These are phyloP conservation scores for Fusarium denticulatum DNA, from an alignment of 2,329 filamentous ascomycete species.

Conservation along the genomic window DNA sequence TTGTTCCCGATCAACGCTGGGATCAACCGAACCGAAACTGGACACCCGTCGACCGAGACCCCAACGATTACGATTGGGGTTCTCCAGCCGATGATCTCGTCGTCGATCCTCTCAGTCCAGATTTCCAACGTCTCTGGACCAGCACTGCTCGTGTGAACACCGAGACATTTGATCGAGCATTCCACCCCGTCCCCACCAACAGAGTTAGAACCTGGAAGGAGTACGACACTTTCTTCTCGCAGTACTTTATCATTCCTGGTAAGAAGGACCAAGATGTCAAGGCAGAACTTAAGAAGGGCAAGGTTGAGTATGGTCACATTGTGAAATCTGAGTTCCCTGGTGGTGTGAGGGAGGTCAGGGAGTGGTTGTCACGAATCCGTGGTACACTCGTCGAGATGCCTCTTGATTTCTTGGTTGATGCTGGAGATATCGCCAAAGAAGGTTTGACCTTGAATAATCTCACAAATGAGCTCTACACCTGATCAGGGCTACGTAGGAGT, in stretches of 20 bases:
- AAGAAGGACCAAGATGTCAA: conserved; percentile 62
- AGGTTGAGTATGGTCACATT: conserved; percentile 87
- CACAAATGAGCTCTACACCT: conserved; percentile 79
- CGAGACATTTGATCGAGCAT: conserved; percentile 80
- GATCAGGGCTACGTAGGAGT: neutral
- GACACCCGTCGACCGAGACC: conserved; percentile 73
- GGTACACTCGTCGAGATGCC: conserved; percentile 91
- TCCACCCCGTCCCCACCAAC: conserved; percentile 81
- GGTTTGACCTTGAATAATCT: conserved; percentile 77
- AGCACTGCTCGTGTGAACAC: conserved; percentile 80
- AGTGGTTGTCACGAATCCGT: conserved; percentile 71
- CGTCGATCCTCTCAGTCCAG: conserved; percentile 74
- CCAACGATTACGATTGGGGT: conserved; percentile 80
- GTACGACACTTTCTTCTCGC: conserved; percentile 76
- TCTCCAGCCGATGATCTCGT: conserved; percentile 75
- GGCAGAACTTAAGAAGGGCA: conserved; percentile 58
- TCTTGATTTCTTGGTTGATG: conserved; percentile 81
- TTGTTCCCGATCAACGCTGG: conserved; percentile 78
- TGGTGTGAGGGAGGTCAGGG: conserved; percentile 78
- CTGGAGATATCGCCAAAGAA: conserved; percentile 84
- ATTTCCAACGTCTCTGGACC: conserved; percentile 79
- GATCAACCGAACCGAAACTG: conserved; percentile 78
- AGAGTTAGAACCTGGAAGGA: conserved; percentile 75
- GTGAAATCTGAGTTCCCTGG: conserved; percentile 81
- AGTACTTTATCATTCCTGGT: conserved; percentile 70